phyloP scores from a whole-genome alignment of 441 rosid species.

The Jatropha podagrica region DNA sequence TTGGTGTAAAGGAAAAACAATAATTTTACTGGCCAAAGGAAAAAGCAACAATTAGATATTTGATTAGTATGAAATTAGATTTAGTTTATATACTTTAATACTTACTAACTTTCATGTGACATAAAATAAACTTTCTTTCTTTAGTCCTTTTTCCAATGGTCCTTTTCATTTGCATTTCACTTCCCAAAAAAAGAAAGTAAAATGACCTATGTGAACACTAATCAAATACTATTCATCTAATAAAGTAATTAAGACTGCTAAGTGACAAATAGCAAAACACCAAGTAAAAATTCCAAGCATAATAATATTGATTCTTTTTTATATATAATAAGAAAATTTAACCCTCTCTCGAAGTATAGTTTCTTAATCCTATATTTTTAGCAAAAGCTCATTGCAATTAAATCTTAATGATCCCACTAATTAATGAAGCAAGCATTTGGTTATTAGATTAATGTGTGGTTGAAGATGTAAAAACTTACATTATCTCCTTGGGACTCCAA shows the following conservation, averaged over 20 bases:
- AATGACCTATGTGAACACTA: background rate
- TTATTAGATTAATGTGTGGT: background rate
- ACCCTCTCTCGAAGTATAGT: no score
- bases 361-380: background rate
- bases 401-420: background rate
- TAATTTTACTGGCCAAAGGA: background rate
- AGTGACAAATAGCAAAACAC: conserved; percentile 3
- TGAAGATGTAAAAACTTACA: conserved; percentile 44
- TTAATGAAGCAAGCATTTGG: background rate
- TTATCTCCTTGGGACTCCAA: conserved; percentile 86
- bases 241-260: background rate
- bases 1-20: background rate
- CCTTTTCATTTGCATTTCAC: background rate
- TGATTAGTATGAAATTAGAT: background rate
- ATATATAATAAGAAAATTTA: no score
- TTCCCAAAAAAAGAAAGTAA: background rate
- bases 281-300: background rate
- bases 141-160: background rate
- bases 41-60: background rate
- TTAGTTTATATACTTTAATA: background rate
- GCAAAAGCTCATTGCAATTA: background rate
- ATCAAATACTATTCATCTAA: background rate
- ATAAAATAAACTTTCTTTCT: background rate
- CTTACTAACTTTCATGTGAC: background rate
- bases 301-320: background rate